Evolutionary conservation across 2,329 filamentous ascomycete species (phyloP), one percentile per base, ranked within the genome.

Genomic region (Clarireedia homoeocarpa): DNA sequence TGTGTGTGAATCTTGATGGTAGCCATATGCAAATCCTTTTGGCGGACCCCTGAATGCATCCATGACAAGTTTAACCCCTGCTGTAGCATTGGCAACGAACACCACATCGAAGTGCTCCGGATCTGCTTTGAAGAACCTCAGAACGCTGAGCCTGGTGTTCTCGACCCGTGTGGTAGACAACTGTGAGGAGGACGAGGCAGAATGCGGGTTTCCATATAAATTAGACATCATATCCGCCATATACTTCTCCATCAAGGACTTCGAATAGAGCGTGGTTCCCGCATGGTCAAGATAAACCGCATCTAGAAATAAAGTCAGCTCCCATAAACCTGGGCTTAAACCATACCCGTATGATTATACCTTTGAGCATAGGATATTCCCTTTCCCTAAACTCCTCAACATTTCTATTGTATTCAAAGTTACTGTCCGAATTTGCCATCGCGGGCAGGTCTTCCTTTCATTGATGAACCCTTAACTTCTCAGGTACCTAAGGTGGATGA

Each of bases 191-290:
- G 79, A 75, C 2, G 91, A 95, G 50, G 83, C 86, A 0, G 92
- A 96, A 71, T 97, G 92, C 0, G 92, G 92, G 61, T 97, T 97
- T 39, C 91, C 92, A 63, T 91, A 91, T 0, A 97, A 75, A 64
- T 84, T 88, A 4, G 80, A 76, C 26, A 85, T 85, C 79, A 96
- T 86, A 58, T 94, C 88, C 24, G 51, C 44, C 51, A 55, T 83
- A 71, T 95, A 96, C 24, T 74, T 77, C 62, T 92, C 86, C 70
- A 97, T 84, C 24, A 94, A 73, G 30, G 88, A 91, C 70, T 87
- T 92, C 44, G 90, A 77, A 67, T 88, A 89, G 1, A 88, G 76
- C 0, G 91, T 92, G n/a, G 89, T 89, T n/a, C 91, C 92, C 0
- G 91, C 91, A 85, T 97, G 91, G 65, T 97, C 92, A 56, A 97